A percentile compares a stretch with the other conserved stretches of the same genome.
These are phyloP conservation scores for Tremella yokohamensis DNA, from an alignment of 768 basidiomycete genomes.

Conservation along the genomic window DNA sequence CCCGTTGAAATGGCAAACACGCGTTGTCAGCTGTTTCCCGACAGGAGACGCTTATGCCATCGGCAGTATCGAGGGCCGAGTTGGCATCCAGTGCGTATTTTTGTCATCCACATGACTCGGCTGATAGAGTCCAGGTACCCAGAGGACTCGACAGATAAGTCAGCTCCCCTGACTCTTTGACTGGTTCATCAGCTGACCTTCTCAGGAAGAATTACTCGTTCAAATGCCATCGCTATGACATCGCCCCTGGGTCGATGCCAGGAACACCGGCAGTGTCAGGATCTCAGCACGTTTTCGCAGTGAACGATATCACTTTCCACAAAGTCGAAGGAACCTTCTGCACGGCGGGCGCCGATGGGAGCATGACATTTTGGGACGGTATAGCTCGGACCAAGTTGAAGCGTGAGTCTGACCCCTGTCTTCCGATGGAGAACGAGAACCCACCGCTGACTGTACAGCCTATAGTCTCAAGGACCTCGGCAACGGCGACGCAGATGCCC, in stretches of 20 bases:
- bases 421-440: neutral
- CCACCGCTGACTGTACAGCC: slow-evolving; percentile 20
- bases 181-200: neutral
- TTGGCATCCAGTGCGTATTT: slow-evolving; percentile 85
- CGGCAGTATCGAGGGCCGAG: slow-evolving; percentile 61
- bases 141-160: neutral
- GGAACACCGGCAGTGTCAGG: slow-evolving; percentile 60
- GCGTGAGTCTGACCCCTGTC: slow-evolving; percentile 55
- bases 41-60: slow-evolving; percentile 52
- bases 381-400: slow-evolving; percentile 84
- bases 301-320: slow-evolving; percentile 84
- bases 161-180: neutral
- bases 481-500: slow-evolving; percentile 42
- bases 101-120: neutral
- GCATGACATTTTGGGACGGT: slow-evolving; percentile 47
- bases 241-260: slow-evolving; percentile 27
- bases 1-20: slow-evolving; percentile 65
- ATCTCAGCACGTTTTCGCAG: slow-evolving; percentile 70
- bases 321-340: slow-evolving; percentile 79
- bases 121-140: neutral
- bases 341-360: slow-evolving; percentile 61
- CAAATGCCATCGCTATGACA: slow-evolving; percentile 56
- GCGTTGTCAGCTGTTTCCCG: slow-evolving; percentile 52
- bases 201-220: slow-evolving; percentile 72
- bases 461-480: slow-evolving; percentile 44